Evolutionary conservation across 352 stramenopile species (phyloP), one percentile per base, ranked within the genome.

Genomic region (Globisporangium cystogenes): DNA sequence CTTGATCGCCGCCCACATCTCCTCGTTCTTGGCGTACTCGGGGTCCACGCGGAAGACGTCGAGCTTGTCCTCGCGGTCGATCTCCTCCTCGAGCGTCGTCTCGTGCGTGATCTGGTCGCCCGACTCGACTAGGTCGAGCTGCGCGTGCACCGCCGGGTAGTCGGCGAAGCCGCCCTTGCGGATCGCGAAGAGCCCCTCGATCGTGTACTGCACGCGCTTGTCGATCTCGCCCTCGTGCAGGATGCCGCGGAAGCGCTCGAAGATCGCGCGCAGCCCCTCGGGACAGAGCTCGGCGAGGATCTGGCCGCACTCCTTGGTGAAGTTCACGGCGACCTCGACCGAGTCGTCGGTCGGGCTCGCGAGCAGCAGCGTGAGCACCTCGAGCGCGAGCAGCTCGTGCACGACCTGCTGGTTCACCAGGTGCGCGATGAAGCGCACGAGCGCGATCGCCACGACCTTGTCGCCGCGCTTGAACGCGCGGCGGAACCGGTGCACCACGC

Each of bases 41-140:
- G 82, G 69, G 67, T 99, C 96, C 20, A 96, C 76, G 15, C 86
- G 74, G 76, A 99, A 99, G 3, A 98, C 76, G 69, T 99, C 96
- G 33, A 99, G 76, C 46, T 90, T 79, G 48, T 99, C 96, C 55
- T 99, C 88, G 35, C 88, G 90, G 57, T 98, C 87, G 29, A 99
- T 86, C 26, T 96, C 86, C 60, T 99, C 96, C 60, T 99, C 96
- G 41, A 99, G 73, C 27, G 87, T 87, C 37, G 98, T 85, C 59
- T 99, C 94, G 67, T 99, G 98, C 0, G 96, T 99, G 62, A 99
- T 99, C 77, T 99, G 97, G 66, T 99, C 97, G 14, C 98, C 96
- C 0, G 84, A 82, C 69, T 99, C 97, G 7, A 99, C 97, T 15
- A 99, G 64, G 71, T 99, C 97, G 48, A 99, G 74, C 63, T 99